Evolutionary conservation across 177 flowering plant species (phyloP), one percentile per base, ranked within the genome.

Genomic region (Vitis hybrid): DNA sequence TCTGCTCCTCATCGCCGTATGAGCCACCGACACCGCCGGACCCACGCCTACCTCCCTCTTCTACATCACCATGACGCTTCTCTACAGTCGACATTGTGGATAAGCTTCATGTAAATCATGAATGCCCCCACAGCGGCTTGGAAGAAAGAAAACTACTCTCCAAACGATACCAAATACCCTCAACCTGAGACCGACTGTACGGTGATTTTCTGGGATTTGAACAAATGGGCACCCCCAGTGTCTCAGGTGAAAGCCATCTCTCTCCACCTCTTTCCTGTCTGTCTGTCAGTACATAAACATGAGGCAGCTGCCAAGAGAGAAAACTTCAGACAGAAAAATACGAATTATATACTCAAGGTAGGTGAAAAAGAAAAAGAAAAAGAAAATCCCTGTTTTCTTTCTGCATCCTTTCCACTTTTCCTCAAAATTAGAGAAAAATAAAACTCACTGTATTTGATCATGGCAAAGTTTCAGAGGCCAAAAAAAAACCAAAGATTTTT

Each of bases 71-170:
- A 56, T 66, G 70, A 71, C 69, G 14, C 30, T 75, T 62, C 26
- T 62, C 70, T 57, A 54, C 30, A 58, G 78, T 21, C 52, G 60
- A 60, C 85, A 82, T 82, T 74, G 62, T 70, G 58, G 11, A 48
- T 62, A 72, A 76, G 67, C 80, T 65, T 80, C 85, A 78, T 80
- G 80, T 23, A 80, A 74, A 70, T 71, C 77, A 77, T 73, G 15
- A 70, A 75, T 66, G 70, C 74, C 56, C 54, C 56, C 51, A 63
- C 48, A 39, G 48, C 7, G 9, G 9, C 48, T 39, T 39, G 7
- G 48, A 39, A 39, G 48, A 39, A 39, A 39, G 48, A 39, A 39
- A 39, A 39, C 48, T 39, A 8, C 48, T 39, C 48, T 8, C 48
- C 48, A 1, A 39, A 39, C 7, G 48, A 39, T 39, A 39, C 48